These are phyloP conservation scores for Lathyrus tuberosus DNA, from an alignment of 306 rosid genomes.

Conservation along the genomic window DNA sequence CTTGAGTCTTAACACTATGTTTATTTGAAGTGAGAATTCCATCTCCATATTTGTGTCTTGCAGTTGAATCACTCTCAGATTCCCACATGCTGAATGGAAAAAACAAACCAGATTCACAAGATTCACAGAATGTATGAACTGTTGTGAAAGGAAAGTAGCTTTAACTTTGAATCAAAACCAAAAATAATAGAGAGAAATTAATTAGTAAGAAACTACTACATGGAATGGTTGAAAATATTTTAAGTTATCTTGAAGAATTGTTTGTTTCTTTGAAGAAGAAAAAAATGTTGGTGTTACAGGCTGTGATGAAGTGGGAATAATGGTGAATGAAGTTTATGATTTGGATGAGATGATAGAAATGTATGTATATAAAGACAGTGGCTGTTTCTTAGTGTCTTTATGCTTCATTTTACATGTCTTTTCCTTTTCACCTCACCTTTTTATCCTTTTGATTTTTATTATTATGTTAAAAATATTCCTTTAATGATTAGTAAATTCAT, in stretches of 20 bases:
- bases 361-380: constrained; percentile 32
- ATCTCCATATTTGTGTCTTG: constrained; percentile 64
- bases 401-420: no score
- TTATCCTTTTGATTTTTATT: no score
- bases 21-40: constrained; percentile 67
- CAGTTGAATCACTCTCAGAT: constrained; percentile 72
- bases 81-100: constrained; percentile 76
- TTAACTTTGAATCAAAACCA: constrained; percentile 36
- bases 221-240: constrained; percentile 62
- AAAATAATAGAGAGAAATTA: neutral
- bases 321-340: constrained; percentile 45
- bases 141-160: constrained; percentile 40
- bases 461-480: no score
- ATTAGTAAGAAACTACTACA: constrained; percentile 40
- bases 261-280: constrained; percentile 49
- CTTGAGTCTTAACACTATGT: constrained; percentile 79
- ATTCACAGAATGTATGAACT: constrained; percentile 38
- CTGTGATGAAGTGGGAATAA: constrained; percentile 78
- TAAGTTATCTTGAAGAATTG: constrained; percentile 54
- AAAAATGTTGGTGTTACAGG: constrained; percentile 52
- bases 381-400: constrained; percentile 42
- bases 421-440: no score
- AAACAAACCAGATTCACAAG: constrained; percentile 39
- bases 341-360: constrained; percentile 15
- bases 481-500: no score